Conservation (phyloP, 352 stramenopile genomes). For the Phytophthora megakarya region DNA sequence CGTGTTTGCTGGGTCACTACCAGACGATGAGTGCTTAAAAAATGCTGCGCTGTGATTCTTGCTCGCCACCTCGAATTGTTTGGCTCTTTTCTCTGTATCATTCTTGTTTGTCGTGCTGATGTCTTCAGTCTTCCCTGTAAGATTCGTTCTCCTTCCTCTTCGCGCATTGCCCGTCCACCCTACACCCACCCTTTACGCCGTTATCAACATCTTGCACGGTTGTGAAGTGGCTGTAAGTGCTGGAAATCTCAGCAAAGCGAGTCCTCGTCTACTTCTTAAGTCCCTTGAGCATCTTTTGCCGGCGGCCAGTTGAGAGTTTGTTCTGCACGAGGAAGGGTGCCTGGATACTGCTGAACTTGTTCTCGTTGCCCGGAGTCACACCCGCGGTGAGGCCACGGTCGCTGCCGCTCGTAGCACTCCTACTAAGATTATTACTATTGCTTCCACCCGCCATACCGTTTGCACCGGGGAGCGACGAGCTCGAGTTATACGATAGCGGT, state of each 20-base stretch:
- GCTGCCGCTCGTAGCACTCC: constrained; percentile 50
- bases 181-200: constrained; percentile 13
- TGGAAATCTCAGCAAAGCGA: constrained; percentile 20
- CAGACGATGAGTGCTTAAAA: constrained; percentile 30
- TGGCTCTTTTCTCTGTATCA: constrained; percentile 35
- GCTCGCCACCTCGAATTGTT: constrained; percentile 30
- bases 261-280: constrained; percentile 76
- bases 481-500: constrained; percentile 47
- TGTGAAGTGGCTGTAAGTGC: constrained; percentile 2
- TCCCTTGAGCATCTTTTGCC: constrained; percentile 90
- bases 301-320: constrained; percentile 83
- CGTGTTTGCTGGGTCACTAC: constrained; percentile 23
- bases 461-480: constrained; percentile 34
- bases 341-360: constrained; percentile 89
- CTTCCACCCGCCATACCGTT: constrained; percentile 33
- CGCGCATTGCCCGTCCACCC: constrained; percentile 14
- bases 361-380: constrained; percentile 57
- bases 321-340: constrained; percentile 85
- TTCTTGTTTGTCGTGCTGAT: constrained; percentile 40
- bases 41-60: constrained; percentile 39
- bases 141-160: constrained; percentile 35
- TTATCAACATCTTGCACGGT: constrained; percentile 35
- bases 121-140: constrained; percentile 46
- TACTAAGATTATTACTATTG: constrained; percentile 70
- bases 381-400: constrained; percentile 41